phyloP scores from a whole-genome alignment of 371 early-diverging fungal genomes.

The Gilbertella persicaria region DNA sequence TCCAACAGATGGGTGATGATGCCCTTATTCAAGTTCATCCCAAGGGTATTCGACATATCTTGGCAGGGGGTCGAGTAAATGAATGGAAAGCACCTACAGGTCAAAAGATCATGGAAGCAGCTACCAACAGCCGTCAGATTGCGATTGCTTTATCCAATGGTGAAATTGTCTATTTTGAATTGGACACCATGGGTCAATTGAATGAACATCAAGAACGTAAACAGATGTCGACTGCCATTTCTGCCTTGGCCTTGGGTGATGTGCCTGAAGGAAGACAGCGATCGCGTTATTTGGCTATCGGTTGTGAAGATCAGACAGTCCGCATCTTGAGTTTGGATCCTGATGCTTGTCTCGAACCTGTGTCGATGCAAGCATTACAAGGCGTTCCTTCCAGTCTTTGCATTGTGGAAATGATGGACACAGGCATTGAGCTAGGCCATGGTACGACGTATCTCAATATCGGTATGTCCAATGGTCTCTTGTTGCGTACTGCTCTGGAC shows the following conservation, averaged over 20 bases:
- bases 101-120: conserved; percentile 70
- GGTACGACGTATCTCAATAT: conserved; percentile 83
- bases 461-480: conserved; percentile 89
- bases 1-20: conserved; percentile 87
- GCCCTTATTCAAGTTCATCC: conserved; percentile 90
- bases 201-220: conserved; percentile 86
- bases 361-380: conserved; percentile 79
- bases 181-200: conserved; percentile 83
- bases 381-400: conserved; percentile 60
- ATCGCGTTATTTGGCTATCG: conserved; percentile 85
- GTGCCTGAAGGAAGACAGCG: conserved; percentile 83
- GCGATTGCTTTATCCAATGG: conserved; percentile 83
- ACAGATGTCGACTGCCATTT: conserved; percentile 72
- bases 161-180: conserved; percentile 92
- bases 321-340: conserved; percentile 88
- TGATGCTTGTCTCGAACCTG: conserved; percentile 72
- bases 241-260: conserved; percentile 77
- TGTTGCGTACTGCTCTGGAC: conserved; percentile 87
- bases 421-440: conserved; percentile 55
- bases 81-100: conserved; percentile 93
- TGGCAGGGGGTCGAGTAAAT: conserved; percentile 82
- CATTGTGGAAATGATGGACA: conserved; percentile 80
- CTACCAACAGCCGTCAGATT: conserved; percentile 83
- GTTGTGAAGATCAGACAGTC: conserved; percentile 92
- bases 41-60: conserved; percentile 87